Evolutionary conservation across 1,139 yeast genomes (phyloP).

Genomic region (Lodderomyces metapsilosis): DNA sequence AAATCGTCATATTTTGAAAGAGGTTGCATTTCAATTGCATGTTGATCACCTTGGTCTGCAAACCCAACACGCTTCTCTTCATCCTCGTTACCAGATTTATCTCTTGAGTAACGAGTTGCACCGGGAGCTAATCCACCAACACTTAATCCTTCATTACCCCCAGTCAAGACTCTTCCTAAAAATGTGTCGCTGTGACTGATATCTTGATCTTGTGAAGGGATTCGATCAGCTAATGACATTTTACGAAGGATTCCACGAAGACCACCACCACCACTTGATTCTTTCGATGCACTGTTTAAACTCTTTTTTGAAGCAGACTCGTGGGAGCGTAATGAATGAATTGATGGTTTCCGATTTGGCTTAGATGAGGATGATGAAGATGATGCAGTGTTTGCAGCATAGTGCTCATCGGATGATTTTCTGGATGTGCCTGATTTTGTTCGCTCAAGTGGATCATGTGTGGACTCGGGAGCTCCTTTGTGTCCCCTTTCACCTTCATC

Average conservation of each 20-base stretch:
- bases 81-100: conserved; percentile 14
- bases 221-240: conserved; percentile 35
- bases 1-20: conserved; percentile 32
- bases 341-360: conserved; percentile 5
- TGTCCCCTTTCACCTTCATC: conserved; percentile 9
- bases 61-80: conserved; percentile 19
- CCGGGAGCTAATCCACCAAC: conserved; percentile 49
- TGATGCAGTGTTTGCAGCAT: neutral
- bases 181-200: conserved; percentile 36
- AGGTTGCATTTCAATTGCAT: conserved; percentile 33
- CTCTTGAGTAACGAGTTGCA: conserved; percentile 24
- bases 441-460: neutral
- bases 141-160: conserved; percentile 27
- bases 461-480: neutral
- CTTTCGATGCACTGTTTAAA: neutral
- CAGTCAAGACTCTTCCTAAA: conserved; percentile 35
- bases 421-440: conserved; percentile 1
- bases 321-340: conserved; percentile 5
- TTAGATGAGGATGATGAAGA: neutral
- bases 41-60: conserved; percentile 11
- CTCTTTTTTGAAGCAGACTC: conserved; percentile 5
- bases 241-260: conserved; percentile 35
- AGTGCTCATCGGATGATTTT: neutral
- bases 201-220: conserved; percentile 18
- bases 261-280: conserved; percentile 14